Conservation (phyloP, 139 green algal species). For the Coccomyxa sp. region DNA sequence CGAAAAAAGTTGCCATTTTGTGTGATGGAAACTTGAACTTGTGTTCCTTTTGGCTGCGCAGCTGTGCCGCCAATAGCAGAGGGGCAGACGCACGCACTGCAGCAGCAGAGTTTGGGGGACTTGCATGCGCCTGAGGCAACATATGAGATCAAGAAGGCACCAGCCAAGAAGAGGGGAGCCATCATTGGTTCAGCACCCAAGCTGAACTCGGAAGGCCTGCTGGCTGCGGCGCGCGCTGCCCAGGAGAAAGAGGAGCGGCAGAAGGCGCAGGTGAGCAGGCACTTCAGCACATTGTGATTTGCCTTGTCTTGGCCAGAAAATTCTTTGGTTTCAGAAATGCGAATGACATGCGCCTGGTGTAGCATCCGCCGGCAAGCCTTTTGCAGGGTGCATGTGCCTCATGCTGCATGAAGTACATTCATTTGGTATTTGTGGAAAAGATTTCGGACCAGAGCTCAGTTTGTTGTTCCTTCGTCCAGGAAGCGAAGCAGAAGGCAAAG, state of each 20-base stretch:
- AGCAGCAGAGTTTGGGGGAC: background rate
- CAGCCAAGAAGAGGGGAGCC: conserved; percentile 20
- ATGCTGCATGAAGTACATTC: background rate
- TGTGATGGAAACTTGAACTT: background rate
- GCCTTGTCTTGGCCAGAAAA: background rate
- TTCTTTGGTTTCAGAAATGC: background rate
- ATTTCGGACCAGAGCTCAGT: background rate
- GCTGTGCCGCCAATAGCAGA: background rate
- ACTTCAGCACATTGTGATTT: background rate
- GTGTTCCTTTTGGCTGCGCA: background rate
- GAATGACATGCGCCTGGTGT: background rate
- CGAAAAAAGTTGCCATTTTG: no score
- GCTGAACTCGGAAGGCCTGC: conserved; percentile 48
- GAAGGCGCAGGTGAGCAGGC: background rate
- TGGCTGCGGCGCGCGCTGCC: conserved; percentile 26
- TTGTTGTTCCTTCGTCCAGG: background rate
- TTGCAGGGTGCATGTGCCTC: no score
- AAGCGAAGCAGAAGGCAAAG: background rate
- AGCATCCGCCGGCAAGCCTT: background rate
- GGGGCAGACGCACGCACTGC: background rate
- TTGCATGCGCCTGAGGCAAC: conserved; percentile 9
- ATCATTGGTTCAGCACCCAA: conserved; percentile 55
- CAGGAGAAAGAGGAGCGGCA: conserved; percentile 15
- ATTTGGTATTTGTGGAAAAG: background rate
- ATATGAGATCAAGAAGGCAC: background rate